Base-by-base conservation (phyloP, 2,329 filamentous ascomycete genomes). In the Microdochium nivale region DNA sequence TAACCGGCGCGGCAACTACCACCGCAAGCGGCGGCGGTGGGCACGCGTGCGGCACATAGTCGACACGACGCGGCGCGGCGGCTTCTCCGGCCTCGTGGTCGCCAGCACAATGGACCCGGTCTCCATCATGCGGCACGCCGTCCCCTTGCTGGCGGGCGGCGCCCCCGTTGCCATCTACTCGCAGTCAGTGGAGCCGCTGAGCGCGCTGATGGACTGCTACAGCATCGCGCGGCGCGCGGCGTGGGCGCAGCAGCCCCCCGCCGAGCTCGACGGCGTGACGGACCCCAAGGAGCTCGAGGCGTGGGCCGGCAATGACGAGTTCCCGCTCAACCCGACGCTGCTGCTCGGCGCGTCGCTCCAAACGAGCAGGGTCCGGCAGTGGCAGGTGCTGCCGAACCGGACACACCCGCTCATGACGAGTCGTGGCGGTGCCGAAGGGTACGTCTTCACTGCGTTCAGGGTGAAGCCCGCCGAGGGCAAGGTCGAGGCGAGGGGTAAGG, bases 321-420 rank as follows among this genome's bases (percentile, higher is more conserved):
- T 95, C 64, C 88, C 90, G 0, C 68, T 96, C 14, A 94, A 99
- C 64, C 94, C 94, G 0, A 87, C 89, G 2, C 70, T 96, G 49
- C 67, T 99, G 3, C 78, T 97, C 1, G 88, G 86, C 1, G 84
- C 89, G 1, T 82, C 79, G 13, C 75, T 99, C 50, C 91, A 97
- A 70, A 94, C 85, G 2, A 88, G 86, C 48, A 78, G 89, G 14
- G 84, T 87, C 4, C 78, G 87, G 55, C 77, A 81, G 50, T 97
- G 90, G 88, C 94, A 99, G 72, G 91, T 96, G 2, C 68, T 99
- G 47, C 94, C 94, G 0, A 88, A 90, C 1, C 76, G 94, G 51
- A 97, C 94, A 50, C 94, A 99, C 71, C 94, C 94, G 7, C 69
- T 95, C 51, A 99, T 99, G 94, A 96, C 88, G 54, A 84, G 84